Conservation (phyloP, 1,139 yeast species). For the Pichia sorboxylosa region DNA sequence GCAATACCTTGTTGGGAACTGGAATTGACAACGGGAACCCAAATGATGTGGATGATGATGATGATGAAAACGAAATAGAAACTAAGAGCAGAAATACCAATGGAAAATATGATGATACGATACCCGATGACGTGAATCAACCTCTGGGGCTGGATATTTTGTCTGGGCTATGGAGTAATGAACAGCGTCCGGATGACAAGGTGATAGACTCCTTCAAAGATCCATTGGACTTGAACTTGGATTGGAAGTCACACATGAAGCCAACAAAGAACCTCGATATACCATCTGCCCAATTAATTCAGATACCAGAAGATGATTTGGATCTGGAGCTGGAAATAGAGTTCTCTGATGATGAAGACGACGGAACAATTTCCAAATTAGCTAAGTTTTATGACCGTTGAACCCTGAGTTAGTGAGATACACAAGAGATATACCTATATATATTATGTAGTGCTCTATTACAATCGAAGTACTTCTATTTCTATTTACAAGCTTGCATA, state of each 20-base stretch:
- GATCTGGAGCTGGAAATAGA: slow-evolving; percentile 19
- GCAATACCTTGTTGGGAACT: slow-evolving; percentile 1
- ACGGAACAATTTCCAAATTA: neutral
- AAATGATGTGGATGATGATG: neutral
- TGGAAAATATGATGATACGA: slow-evolving; percentile 7
- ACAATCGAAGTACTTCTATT: too few species aligned
- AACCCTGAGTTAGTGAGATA: too few species aligned
- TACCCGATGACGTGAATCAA: slow-evolving; percentile 8
- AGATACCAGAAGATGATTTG: slow-evolving; percentile 4
- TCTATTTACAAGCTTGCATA: too few species aligned
- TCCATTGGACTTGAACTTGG: slow-evolving; percentile 14
- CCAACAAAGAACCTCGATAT: neutral
- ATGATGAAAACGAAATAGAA: slow-evolving; percentile 29
- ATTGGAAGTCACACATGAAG: slow-evolving; percentile 2
- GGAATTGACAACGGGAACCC: neutral
- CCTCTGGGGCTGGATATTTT: slow-evolving; percentile 12
- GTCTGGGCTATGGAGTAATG: slow-evolving; percentile 12
- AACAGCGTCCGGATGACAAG: slow-evolving; percentile 6
- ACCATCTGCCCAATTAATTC: neutral
- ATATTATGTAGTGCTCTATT: too few species aligned
- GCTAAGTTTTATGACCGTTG: neutral
- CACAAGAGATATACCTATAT: too few species aligned
- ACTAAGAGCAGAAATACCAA: slow-evolving; percentile 22
- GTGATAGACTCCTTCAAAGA: slow-evolving; percentile 12
- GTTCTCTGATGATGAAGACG: slow-evolving; percentile 11